Percentiles rank a stretch among this genome's conserved stretches.
Conservation (phyloP, 495 filamentous ascomycete genomes). For the Terfezia claveryi region DNA sequence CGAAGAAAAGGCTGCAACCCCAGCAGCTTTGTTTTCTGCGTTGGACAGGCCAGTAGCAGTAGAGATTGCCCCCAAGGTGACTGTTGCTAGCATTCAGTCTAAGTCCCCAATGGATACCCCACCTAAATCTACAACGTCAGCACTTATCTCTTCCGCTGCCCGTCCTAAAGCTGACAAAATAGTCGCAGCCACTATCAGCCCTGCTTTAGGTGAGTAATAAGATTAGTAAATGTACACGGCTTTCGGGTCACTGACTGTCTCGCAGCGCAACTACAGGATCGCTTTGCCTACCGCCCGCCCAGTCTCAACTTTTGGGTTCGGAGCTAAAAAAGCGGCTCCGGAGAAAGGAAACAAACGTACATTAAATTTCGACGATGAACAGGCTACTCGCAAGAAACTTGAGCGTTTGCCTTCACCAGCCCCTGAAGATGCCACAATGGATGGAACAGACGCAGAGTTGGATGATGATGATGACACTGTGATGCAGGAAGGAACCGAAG, state of each 20-base stretch:
- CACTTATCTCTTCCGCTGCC: constrained; percentile 25
- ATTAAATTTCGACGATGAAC: constrained; percentile 72
- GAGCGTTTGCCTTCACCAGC: constrained; percentile 61
- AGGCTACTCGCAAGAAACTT: constrained; percentile 61
- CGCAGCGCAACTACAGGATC: constrained; percentile 23
- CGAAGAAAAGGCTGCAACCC: constrained; percentile 42
- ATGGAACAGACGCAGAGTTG: constrained; percentile 21
- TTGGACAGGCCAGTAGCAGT: constrained; percentile 23
- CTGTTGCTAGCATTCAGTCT: constrained; percentile 23
- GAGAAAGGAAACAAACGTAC: constrained; percentile 39
- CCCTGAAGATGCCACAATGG: constrained; percentile 27
- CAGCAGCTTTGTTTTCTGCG: constrained; percentile 34
- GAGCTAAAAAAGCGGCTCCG: constrained; percentile 43
- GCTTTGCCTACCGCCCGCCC: constrained; percentile 34
- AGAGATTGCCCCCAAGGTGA: constrained; percentile 30
- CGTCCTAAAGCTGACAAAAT: constrained; percentile 32
- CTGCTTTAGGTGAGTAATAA: constrained; percentile 24
- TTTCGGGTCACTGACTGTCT: neutral
- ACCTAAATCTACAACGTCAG: constrained; percentile 30
- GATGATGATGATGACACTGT: constrained; percentile 56
- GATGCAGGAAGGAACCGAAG: constrained; percentile 58
- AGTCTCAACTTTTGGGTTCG: constrained; percentile 65
- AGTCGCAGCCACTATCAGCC: constrained; percentile 27
- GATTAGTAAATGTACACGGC: neutral
- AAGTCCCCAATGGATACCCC: constrained; percentile 41